These are phyloP conservation scores for Rhodotorula kratochvilovae DNA, from an alignment of 768 basidiomycete genomes.

Conservation along the genomic window DNA sequence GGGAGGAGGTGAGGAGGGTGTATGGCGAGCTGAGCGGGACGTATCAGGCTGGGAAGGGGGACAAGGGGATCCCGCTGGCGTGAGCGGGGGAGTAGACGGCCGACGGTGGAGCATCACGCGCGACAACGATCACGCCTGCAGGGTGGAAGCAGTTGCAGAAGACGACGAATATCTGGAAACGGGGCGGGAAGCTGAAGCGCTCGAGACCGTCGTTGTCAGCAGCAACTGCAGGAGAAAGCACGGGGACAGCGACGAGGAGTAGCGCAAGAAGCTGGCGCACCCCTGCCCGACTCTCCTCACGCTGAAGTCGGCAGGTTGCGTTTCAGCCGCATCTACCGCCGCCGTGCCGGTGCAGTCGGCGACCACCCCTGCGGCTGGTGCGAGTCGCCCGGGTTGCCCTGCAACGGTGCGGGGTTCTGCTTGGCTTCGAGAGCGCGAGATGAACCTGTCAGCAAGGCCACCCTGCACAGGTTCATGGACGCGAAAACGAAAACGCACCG, in stretches of 20 bases:
- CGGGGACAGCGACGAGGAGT: too few relatives aligned
- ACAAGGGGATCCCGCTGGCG: slow-evolving; percentile 41
- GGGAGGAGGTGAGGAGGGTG: slow-evolving; percentile 24
- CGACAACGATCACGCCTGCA: too few relatives aligned
- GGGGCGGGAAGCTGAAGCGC: too few relatives aligned
- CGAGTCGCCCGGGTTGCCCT: slow-evolving; percentile 19
- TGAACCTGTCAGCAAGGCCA: neutral
- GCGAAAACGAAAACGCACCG: slow-evolving; percentile 7
- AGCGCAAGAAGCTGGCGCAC: too few relatives aligned
- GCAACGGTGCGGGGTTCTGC: slow-evolving; percentile 1
- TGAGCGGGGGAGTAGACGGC: neutral
- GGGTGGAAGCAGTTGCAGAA: too few relatives aligned
- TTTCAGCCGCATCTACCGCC: neutral
- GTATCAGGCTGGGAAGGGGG: slow-evolving; percentile 42
- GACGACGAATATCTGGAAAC: too few relatives aligned
- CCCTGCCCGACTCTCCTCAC: too few relatives aligned
- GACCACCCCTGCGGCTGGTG: slow-evolving; percentile 12
- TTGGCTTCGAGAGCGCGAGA: neutral
- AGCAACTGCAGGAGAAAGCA: too few relatives aligned
- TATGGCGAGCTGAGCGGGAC: slow-evolving; percentile 39
- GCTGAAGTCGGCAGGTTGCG: too few relatives aligned
- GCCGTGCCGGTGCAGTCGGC: neutral
- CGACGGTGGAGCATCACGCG: too few relatives aligned
- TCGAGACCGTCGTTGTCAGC: too few relatives aligned
- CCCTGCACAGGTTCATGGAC: neutral